Conservation (phyloP, 306 rosid species). For the Spatholobus suberectus region DNA sequence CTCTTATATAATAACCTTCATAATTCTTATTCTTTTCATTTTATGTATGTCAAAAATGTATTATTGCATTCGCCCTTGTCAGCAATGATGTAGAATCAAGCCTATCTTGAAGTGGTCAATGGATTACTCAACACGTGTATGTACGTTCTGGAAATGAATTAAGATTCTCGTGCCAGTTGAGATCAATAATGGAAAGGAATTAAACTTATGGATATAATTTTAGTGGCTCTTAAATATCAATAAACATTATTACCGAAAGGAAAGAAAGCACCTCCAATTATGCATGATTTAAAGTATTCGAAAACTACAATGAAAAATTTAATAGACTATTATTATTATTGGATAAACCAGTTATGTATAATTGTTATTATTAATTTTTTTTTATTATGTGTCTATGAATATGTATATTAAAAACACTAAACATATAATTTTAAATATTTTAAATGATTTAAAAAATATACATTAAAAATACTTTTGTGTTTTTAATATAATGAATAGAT, state of each 20-base stretch:
- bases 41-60: background rate
- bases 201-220: background rate
- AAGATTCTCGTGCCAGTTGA: background rate
- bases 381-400: background rate
- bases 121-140: conserved; percentile 15
- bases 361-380: no score
- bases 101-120: conserved; percentile 26
- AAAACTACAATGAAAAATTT: conserved; percentile 8
- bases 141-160: background rate
- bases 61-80: background rate
- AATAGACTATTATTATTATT: background rate
- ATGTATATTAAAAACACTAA: no score
- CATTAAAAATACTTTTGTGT: background rate
- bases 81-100: conserved; percentile 29
- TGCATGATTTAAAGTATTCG: background rate
- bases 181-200: background rate
- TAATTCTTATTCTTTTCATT: background rate
- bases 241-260: background rate
- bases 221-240: background rate
- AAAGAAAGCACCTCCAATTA: background rate
- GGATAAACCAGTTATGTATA: background rate
- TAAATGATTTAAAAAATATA: background rate
- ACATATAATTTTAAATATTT: no score
- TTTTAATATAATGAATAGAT: background rate
- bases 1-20: background rate